A percentile compares a stretch with the other conserved stretches of the same genome.
These are phyloP conservation scores for Atalantia buxifolia DNA, from an alignment of 345 rosid genomes.

Conservation along the genomic window DNA sequence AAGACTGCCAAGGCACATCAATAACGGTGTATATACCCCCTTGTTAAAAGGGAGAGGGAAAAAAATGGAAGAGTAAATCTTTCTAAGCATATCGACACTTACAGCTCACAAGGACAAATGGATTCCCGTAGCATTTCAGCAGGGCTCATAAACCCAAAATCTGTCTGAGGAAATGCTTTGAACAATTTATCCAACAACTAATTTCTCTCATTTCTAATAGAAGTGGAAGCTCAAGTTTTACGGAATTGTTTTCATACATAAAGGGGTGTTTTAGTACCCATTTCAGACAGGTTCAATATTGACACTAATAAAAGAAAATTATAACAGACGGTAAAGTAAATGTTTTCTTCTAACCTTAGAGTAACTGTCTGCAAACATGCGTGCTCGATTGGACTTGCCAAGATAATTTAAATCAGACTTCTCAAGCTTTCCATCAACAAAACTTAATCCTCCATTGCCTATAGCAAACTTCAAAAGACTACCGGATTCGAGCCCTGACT, in stretches of 20 bases:
- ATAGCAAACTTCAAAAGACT: constrained; percentile 73
- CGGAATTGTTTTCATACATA: neutral
- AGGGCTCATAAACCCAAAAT: neutral
- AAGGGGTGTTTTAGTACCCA: neutral
- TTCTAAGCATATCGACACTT: neutral
- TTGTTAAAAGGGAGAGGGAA: neutral
- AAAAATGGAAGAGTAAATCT: no score
- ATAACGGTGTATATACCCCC: neutral
- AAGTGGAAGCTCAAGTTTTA: neutral
- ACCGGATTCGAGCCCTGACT: constrained; percentile 62
- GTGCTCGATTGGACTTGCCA: constrained; percentile 62
- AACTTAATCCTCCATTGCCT: constrained; percentile 66
- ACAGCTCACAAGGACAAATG: neutral
- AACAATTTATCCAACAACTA: no score
- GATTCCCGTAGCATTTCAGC: neutral
- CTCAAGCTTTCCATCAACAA: constrained; percentile 78
- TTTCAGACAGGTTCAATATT: neutral
- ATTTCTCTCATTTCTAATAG: neutral
- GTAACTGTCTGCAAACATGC: constrained; percentile 91
- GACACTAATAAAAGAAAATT: neutral
- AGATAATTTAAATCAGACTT: constrained; percentile 73
- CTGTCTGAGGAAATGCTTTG: no score
- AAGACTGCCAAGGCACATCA: neutral
- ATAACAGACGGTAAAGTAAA: neutral
- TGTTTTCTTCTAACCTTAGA: constrained; percentile 66